Conservation (phyloP, 2,329 filamentous ascomycete species). For the Trichoderma simmonsii region DNA sequence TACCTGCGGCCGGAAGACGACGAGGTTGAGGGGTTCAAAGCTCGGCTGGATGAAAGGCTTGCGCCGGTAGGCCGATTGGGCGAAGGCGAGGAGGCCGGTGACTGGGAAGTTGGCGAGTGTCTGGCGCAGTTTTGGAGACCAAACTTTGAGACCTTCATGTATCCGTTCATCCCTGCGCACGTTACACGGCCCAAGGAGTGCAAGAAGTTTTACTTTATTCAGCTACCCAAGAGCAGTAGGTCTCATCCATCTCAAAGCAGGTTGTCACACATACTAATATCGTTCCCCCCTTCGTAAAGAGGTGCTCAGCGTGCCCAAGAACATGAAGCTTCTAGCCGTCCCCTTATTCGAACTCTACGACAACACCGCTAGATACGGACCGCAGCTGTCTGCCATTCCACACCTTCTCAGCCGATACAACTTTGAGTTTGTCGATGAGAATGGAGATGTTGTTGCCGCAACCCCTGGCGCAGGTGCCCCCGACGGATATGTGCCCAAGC, state of each 20-base stretch:
- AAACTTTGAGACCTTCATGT: constrained; percentile 99
- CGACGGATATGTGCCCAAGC: constrained; percentile 58
- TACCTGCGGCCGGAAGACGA: constrained; percentile 88
- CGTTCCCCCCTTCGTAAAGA: constrained; percentile 50
- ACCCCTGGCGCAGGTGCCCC: constrained; percentile 69
- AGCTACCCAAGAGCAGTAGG: constrained; percentile 83
- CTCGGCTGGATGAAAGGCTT: constrained; percentile 84
- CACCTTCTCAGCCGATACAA: constrained; percentile 94
- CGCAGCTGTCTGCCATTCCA: constrained; percentile 92
- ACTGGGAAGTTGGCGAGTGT: constrained; percentile 94
- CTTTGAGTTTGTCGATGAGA: constrained; percentile 95
- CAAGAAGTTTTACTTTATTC: constrained; percentile 98
- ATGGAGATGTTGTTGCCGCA: constrained; percentile 78
- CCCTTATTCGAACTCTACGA: constrained; percentile 98
- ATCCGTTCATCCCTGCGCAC: constrained; percentile 94
- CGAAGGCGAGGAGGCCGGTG: constrained; percentile 76
- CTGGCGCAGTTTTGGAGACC: constrained; percentile 98
- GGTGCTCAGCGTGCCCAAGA: constrained; percentile 94
- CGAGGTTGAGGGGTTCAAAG: constrained; percentile 93
- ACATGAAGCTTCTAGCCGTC: constrained; percentile 98
- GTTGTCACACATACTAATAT: background rate
- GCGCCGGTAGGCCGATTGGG: constrained; percentile 86
- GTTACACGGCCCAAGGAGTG: constrained; percentile 97
- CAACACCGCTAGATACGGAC: constrained; percentile 90
- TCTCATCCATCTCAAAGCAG: background rate